These are phyloP conservation scores for Sporothrix protearum DNA, from an alignment of 2,329 filamentous ascomycete species.

Conservation along the genomic window DNA sequence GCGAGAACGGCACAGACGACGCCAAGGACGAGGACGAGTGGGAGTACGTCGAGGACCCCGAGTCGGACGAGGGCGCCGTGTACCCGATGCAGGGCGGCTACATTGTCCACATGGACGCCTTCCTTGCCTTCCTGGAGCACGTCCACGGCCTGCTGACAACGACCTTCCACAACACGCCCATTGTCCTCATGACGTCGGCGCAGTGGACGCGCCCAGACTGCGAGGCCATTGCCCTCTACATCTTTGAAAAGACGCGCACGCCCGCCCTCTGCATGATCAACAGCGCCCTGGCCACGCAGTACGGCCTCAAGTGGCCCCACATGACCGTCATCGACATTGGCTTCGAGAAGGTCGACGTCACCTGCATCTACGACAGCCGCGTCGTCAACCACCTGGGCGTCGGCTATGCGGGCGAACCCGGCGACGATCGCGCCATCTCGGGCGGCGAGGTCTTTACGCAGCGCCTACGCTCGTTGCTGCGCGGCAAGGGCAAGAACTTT, in stretches of 20 bases:
- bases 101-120: constrained; percentile 87
- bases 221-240: constrained; percentile 84
- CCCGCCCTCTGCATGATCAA: constrained; percentile 89
- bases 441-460: constrained; percentile 86
- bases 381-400: constrained; percentile 65
- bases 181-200: constrained; percentile 84
- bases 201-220: constrained; percentile 86
- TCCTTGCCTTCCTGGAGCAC: constrained; percentile 89
- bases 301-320: constrained; percentile 69
- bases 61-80: constrained; percentile 82
- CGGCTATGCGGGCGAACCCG: constrained; percentile 39
- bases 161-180: constrained; percentile 92
- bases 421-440: constrained; percentile 48
- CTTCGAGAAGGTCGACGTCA: constrained; percentile 87
- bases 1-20: constrained; percentile 39
- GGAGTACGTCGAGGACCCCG: constrained; percentile 82
- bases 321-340: constrained; percentile 90
- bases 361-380: constrained; percentile 78
- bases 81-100: constrained; percentile 75
- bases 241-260: constrained; percentile 96
- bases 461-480: constrained; percentile 64
- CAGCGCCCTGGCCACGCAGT: constrained; percentile 80
- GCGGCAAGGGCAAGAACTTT: constrained; percentile 54
- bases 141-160: constrained; percentile 86
- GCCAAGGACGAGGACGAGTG: constrained; percentile 53